phyloP scores from a whole-genome alignment of 768 basidiomycete genomes.

The Daedaleopsis sinensis region DNA sequence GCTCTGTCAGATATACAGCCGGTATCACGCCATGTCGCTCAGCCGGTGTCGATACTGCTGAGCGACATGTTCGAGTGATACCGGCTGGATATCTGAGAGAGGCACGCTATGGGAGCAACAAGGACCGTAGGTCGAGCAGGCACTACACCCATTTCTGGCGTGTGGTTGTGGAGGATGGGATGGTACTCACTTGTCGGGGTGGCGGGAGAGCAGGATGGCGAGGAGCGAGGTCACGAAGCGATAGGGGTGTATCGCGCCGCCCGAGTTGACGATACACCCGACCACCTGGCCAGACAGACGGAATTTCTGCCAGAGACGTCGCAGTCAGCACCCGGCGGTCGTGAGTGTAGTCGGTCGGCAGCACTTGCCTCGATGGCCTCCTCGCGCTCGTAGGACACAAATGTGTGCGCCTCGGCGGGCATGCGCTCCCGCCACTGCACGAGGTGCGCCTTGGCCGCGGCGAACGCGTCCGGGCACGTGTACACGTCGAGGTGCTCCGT shows the following conservation, averaged over 20 bases:
- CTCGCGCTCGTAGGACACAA: constrained; percentile 33
- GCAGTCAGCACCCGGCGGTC: background rate
- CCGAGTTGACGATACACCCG: constrained; percentile 56
- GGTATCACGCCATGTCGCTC: too few species aligned
- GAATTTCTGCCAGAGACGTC: constrained; percentile 42
- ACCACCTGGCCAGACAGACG: constrained; percentile 47
- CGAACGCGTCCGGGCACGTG: constrained; percentile 44
- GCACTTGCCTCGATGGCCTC: constrained; percentile 35
- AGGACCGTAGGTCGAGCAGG: too few species aligned
- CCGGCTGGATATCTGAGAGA: background rate
- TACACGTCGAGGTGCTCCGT: constrained; percentile 65
- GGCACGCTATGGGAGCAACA: too few species aligned
- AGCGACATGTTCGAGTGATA: too few species aligned
- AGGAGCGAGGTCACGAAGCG: constrained; percentile 66
- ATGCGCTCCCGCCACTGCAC: constrained; percentile 50
- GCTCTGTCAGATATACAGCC: too few species aligned
- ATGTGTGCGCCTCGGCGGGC: constrained; percentile 46
- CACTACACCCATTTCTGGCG: too few species aligned
- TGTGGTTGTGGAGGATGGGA: too few species aligned
- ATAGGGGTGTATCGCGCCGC: constrained; percentile 72
- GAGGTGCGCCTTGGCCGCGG: constrained; percentile 47
- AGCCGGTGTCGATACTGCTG: too few species aligned
- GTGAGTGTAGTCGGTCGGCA: background rate
- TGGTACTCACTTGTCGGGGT: constrained; percentile 47
- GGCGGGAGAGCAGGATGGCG: constrained; percentile 50